These are phyloP conservation scores for Haplosporangium gracile DNA, from an alignment of 192 early-diverging fungal species.

Conservation along the genomic window DNA sequence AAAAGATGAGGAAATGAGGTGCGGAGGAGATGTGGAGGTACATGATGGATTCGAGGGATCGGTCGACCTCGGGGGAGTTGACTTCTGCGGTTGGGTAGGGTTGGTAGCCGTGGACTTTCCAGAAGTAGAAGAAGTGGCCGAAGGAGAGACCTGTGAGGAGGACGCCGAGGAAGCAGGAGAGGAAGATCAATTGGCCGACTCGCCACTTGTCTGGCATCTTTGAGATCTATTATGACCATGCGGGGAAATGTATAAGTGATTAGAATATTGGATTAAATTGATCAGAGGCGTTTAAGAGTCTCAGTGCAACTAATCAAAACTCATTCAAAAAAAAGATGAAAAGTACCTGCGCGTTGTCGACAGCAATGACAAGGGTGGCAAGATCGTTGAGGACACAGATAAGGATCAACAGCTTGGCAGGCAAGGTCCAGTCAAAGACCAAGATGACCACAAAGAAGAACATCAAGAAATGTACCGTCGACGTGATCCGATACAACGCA, in stretches of 20 bases:
- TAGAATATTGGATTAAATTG: background rate
- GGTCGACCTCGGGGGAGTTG: conserved; percentile 21
- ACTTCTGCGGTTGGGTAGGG: conserved; percentile 39
- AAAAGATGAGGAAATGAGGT: conserved; percentile 85
- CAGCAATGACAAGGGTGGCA: conserved; percentile 78
- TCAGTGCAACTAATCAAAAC: background rate
- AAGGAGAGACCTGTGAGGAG: conserved; percentile 72
- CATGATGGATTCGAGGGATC: conserved; percentile 74
- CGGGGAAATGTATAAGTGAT: background rate
- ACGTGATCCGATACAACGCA: conserved; percentile 80
- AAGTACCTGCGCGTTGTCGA: conserved; percentile 74
- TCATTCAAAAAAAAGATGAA: background rate
- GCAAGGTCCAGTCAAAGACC: conserved; percentile 73
- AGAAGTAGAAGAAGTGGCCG: conserved; percentile 75
- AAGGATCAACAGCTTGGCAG: conserved; percentile 74
- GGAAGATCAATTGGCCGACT: conserved; percentile 73
- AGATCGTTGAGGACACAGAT: conserved; percentile 81
- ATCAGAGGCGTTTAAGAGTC: background rate
- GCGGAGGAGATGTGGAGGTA: conserved; percentile 81
- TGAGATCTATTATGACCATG: conserved; percentile 54
- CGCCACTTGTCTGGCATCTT: conserved; percentile 80
- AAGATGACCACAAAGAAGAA: conserved; percentile 84
- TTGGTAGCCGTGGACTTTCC: conserved; percentile 33
- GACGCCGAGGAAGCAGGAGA: conserved; percentile 73
- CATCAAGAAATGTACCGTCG: conserved; percentile 82